phyloP scores from a whole-genome alignment of 2,329 filamentous ascomycete species.

The Cordyceps pruinosa region DNA sequence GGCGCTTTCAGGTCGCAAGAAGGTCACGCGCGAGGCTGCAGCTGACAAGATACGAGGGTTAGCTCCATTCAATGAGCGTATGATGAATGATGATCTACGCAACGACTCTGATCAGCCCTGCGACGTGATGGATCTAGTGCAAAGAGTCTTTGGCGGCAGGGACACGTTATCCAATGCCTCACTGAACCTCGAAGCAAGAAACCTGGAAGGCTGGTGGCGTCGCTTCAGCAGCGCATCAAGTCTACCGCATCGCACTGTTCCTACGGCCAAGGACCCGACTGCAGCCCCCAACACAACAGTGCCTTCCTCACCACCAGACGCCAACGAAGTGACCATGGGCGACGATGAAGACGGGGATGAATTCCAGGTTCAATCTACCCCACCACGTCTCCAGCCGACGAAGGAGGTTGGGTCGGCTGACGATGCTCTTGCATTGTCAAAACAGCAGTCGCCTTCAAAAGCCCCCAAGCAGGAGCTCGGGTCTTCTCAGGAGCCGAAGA shows the following conservation, averaged over 20 bases:
- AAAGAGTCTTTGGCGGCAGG: conserved; percentile 33
- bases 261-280: conserved; percentile 4
- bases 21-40: conserved; percentile 36
- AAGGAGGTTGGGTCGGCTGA: not conserved
- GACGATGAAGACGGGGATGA: conserved; percentile 31
- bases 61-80: conserved; percentile 37
- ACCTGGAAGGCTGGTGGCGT: conserved; percentile 45
- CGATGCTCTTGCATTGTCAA: not conserved
- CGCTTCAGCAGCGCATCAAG: conserved; percentile 29
- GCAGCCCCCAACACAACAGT: not conserved
- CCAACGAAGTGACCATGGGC: conserved; percentile 13
- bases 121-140: conserved; percentile 32
- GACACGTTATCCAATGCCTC: conserved; percentile 26
- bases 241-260: conserved; percentile 13
- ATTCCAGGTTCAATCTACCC: conserved; percentile 45
- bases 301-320: conserved; percentile 10
- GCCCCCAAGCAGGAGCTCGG: not conserved
- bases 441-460: conserved; percentile 11
- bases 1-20: conserved; percentile 41
- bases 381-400: conserved; percentile 30
- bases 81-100: conserved; percentile 30
- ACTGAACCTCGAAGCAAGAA: conserved; percentile 24
- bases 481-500: conserved; percentile 5
- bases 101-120: conserved; percentile 20
- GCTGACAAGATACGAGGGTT: conserved; percentile 46